These are phyloP conservation scores for Lycium barbarum DNA, from an alignment of 257 asterid genomes.

Conservation along the genomic window DNA sequence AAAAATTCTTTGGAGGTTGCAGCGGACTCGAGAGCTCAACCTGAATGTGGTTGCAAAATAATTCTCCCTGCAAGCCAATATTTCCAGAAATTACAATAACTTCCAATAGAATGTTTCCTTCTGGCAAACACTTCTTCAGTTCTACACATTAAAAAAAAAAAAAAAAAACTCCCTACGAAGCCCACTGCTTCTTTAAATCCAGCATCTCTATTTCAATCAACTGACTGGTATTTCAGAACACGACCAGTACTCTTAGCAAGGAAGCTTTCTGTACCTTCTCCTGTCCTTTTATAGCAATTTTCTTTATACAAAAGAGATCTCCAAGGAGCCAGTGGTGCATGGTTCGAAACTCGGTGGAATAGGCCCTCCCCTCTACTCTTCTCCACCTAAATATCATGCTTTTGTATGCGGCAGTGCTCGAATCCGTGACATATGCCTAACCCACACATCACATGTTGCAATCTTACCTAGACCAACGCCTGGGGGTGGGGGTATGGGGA, in stretches of 20 bases:
- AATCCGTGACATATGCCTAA: neutral
- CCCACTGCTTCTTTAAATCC: conserved; percentile 9
- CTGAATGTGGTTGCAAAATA: neutral
- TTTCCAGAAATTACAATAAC: conserved; percentile 16
- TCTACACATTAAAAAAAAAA: neutral
- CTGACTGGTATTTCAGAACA: neutral
- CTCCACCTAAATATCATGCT: neutral
- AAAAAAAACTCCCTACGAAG: neutral
- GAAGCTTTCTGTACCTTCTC: neutral
- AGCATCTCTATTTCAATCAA: conserved; percentile 26
- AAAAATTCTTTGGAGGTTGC: neutral
- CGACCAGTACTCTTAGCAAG: neutral
- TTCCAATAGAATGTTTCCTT: neutral
- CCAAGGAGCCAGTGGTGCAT: neutral
- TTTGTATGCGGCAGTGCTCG: neutral
- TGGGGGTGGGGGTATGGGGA: neutral
- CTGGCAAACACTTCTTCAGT: conserved; percentile 1
- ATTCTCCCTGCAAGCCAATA: neutral
- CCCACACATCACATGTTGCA: neutral
- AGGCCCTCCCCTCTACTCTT: neutral
- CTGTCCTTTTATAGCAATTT: neutral
- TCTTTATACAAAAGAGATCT: neutral
- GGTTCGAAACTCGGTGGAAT: neutral
- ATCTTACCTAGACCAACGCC: conserved; percentile 7
- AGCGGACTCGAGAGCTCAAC: neutral